A percentile compares a stretch with the other conserved stretches of the same genome.
Conservation (phyloP, 2,329 filamentous ascomycete genomes). For the Stachybotrys elegans region DNA sequence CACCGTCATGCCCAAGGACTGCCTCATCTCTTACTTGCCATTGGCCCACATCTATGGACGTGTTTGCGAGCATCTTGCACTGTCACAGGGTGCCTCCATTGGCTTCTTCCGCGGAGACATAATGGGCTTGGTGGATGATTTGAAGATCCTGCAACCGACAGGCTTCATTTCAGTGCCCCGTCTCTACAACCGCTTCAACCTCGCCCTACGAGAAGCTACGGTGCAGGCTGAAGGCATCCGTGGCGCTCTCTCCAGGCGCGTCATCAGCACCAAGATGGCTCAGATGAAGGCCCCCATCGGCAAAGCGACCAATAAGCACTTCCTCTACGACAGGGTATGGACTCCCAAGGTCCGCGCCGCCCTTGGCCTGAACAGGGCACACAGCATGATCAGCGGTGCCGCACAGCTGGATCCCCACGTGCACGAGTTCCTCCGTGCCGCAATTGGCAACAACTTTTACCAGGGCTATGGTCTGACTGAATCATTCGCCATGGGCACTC, state of each 20-base stretch:
- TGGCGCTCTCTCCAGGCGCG: constrained; percentile 74
- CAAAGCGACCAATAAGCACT: constrained; percentile 73
- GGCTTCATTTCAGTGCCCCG: constrained; percentile 85
- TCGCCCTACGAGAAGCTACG: constrained; percentile 74
- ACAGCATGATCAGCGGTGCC: constrained; percentile 78
- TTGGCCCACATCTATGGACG: constrained; percentile 93
- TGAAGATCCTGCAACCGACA: constrained; percentile 81
- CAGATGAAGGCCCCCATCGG: constrained; percentile 66
- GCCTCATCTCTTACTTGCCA: constrained; percentile 81
- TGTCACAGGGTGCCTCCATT: constrained; percentile 68
- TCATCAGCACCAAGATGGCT: constrained; percentile 75
- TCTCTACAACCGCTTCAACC: constrained; percentile 85
- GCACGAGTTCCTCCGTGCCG: constrained; percentile 82
- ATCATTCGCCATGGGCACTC: constrained; percentile 72
- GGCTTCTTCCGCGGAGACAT: constrained; percentile 96
- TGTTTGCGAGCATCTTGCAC: constrained; percentile 69
- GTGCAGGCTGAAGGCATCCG: constrained; percentile 74
- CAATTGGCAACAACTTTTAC: constrained; percentile 70
- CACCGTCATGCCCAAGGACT: constrained; percentile 48
- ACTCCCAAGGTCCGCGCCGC: constrained; percentile 79
- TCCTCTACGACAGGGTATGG: constrained; percentile 84
- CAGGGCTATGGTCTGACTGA: constrained; percentile 96
- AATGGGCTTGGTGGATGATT: constrained; percentile 77
- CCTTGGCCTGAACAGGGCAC: constrained; percentile 70
- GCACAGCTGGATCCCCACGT: constrained; percentile 86